Percentiles rank a stretch among this genome's conserved stretches.
Conservation (phyloP, 352 stramenopile species). For the Phytophthora aleatoria region DNA sequence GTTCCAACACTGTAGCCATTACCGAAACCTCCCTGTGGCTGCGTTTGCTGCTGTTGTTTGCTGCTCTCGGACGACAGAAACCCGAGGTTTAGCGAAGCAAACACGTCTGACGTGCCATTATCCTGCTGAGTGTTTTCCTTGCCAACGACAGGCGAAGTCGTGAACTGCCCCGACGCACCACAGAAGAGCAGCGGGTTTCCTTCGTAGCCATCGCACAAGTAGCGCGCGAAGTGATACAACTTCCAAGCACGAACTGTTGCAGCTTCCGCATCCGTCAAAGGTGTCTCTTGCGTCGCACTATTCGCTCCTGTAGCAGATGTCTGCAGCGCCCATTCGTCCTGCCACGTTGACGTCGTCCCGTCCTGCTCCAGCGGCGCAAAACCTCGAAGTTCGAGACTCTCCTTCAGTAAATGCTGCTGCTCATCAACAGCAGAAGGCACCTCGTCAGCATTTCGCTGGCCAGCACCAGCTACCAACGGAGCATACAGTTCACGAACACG, state of each 20-base stretch:
- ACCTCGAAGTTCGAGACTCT: conserved; percentile 73
- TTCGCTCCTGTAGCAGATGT: conserved; percentile 18
- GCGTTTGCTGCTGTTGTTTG: conserved; percentile 22
- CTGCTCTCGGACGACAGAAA: conserved; percentile 29
- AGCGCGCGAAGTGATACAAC: conserved; percentile 57
- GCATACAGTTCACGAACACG: conserved; percentile 48
- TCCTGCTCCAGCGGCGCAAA: conserved; percentile 58
- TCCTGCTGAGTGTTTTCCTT: conserved; percentile 18
- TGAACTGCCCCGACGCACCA: conserved; percentile 31
- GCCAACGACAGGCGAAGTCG: conserved; percentile 25
- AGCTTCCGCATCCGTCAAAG: conserved; percentile 50
- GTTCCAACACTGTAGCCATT: conserved; percentile 9
- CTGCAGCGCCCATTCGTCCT: conserved; percentile 37
- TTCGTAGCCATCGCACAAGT: conserved; percentile 63
- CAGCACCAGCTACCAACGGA: conserved; percentile 25
- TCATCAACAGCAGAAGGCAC: conserved; percentile 32
- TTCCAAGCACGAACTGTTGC: conserved; percentile 67
- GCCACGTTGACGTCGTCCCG: conserved; percentile 9
- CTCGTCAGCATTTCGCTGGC: conserved; percentile 20
- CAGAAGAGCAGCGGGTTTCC: conserved; percentile 64
- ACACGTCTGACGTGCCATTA: conserved; percentile 16
- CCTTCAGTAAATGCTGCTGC: conserved; percentile 64
- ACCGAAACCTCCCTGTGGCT: conserved; percentile 10
- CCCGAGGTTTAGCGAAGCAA: conserved; percentile 39
- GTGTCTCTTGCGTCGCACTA: conserved; percentile 17